phyloP scores from a whole-genome alignment of 106 monocot species.

The Acanthochlamys bracteata region DNA sequence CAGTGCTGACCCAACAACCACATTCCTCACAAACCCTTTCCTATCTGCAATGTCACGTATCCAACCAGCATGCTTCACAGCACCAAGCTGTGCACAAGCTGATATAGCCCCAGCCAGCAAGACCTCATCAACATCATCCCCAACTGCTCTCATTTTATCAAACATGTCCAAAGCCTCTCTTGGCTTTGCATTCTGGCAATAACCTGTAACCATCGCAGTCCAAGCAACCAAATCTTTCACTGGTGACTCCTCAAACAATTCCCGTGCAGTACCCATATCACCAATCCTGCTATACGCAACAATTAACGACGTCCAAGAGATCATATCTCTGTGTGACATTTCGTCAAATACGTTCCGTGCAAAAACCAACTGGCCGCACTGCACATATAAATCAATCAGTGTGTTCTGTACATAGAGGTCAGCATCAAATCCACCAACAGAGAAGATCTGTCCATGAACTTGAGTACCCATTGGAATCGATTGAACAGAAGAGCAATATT shows the following conservation, averaged over 20 bases:
- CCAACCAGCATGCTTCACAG: constrained; percentile 17
- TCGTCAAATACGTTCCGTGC: constrained; percentile 46
- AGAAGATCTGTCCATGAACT: constrained; percentile 37
- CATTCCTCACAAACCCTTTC: constrained; percentile 5
- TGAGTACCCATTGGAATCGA: constrained; percentile 17
- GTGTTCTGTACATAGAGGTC: constrained; percentile 48
- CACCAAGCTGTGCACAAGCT: constrained; percentile 45
- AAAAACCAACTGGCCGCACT: constrained; percentile 4
- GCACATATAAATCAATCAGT: constrained; percentile 35
- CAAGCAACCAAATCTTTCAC: constrained; percentile 47
- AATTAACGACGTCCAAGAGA: constrained; percentile 48
- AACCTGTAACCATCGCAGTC: constrained; percentile 72
- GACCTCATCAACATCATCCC: constrained; percentile 33
- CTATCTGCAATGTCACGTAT: constrained; percentile 16
- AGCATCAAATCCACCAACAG: constrained; percentile 23
- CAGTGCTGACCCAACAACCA: constrained; percentile 48
- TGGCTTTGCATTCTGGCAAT: constrained; percentile 52
- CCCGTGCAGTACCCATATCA: constrained; percentile 31
- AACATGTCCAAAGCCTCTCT: constrained; percentile 41
- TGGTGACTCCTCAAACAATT: constrained; percentile 27
- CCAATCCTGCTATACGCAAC: constrained; percentile 39
- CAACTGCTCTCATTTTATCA: constrained; percentile 29
- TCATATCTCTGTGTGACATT: constrained; percentile 30
- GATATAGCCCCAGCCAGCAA: constrained; percentile 40
- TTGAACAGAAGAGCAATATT: constrained; percentile 11